These are phyloP conservation scores for Vanilla planifolia DNA, from an alignment of 106 monocot genomes.

Conservation along the genomic window DNA sequence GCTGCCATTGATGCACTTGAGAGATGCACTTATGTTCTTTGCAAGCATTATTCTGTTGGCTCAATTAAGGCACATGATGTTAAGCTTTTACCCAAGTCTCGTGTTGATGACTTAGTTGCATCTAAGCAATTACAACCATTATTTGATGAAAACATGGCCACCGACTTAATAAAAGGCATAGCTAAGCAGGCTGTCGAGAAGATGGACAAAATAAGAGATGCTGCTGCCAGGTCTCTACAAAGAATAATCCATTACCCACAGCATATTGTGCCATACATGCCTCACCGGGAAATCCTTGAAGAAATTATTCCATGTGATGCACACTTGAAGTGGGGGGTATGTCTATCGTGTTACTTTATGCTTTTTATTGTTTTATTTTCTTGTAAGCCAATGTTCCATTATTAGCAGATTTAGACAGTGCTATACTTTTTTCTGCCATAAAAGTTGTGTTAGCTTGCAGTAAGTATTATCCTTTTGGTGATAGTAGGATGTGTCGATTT, in stretches of 20 bases:
- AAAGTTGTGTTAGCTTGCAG: too few species aligned
- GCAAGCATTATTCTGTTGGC: conserved; percentile 42
- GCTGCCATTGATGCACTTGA: conserved; percentile 88
- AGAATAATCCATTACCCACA: conserved; percentile 67
- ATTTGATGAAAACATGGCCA: conserved; percentile 61
- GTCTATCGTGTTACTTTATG: conserved; percentile 15
- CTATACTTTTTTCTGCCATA: too few species aligned
- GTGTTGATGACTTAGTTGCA: conserved; percentile 8
- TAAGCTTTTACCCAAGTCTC: background rate
- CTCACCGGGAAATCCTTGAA: conserved; percentile 55
- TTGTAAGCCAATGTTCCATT: background rate
- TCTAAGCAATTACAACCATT: conserved; percentile 6
- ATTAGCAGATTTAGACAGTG: too few species aligned
- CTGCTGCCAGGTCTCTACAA: conserved; percentile 58
- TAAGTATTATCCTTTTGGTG: too few species aligned
- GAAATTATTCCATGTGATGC: conserved; percentile 53
- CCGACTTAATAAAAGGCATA: conserved; percentile 55
- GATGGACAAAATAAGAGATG: conserved; percentile 81
- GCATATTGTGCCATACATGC: conserved; percentile 30
- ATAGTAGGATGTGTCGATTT: too few species aligned
- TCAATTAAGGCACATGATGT: conserved; percentile 1
- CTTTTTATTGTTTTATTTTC: conserved; percentile 7
- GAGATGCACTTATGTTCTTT: conserved; percentile 62
- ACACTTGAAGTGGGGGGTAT: conserved; percentile 75
- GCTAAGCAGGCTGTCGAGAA: conserved; percentile 97